Conservation (phyloP, 371 early-diverging fungal species). For the Haplosporangium sp. region DNA sequence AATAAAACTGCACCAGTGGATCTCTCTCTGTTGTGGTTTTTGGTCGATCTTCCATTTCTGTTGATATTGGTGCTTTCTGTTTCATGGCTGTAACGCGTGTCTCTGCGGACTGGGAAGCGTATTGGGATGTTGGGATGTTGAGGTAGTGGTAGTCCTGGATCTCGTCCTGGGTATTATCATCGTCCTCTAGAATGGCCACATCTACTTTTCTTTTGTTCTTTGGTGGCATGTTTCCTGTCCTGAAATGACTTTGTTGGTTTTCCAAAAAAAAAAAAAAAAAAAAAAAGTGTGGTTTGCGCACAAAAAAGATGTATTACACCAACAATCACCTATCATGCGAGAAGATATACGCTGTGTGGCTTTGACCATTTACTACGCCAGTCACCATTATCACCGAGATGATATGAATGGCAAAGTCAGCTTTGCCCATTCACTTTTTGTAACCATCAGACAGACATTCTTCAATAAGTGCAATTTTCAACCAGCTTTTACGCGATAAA, state of each 20-base stretch:
- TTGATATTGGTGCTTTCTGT: background rate
- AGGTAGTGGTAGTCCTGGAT: background rate
- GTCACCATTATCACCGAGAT: too few relatives aligned
- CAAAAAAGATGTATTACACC: too few relatives aligned
- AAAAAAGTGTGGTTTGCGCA: too few relatives aligned
- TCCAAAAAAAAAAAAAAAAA: background rate
- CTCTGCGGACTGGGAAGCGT: background rate
- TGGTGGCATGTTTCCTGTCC: background rate
- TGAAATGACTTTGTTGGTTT: background rate
- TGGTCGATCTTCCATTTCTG: background rate
- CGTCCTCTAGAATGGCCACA: slow-evolving; percentile 4
- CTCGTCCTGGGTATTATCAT: background rate
- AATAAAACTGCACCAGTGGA: slow-evolving; percentile 56
- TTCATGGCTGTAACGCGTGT: background rate
- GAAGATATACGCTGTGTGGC: background rate
- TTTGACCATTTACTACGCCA: too few relatives aligned
- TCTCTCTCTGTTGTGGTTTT: slow-evolving; percentile 10
- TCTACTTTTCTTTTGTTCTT: slow-evolving; percentile 1
- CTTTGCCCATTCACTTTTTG: too few relatives aligned
- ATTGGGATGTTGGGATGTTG: background rate
- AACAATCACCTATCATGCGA: too few relatives aligned
- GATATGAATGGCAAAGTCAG: too few relatives aligned
- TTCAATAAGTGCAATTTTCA: background rate
- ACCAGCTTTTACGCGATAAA: background rate
- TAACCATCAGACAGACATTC: too few relatives aligned